These are phyloP conservation scores for Striga asiatica DNA, from an alignment of 257 asterid species.

Conservation along the genomic window DNA sequence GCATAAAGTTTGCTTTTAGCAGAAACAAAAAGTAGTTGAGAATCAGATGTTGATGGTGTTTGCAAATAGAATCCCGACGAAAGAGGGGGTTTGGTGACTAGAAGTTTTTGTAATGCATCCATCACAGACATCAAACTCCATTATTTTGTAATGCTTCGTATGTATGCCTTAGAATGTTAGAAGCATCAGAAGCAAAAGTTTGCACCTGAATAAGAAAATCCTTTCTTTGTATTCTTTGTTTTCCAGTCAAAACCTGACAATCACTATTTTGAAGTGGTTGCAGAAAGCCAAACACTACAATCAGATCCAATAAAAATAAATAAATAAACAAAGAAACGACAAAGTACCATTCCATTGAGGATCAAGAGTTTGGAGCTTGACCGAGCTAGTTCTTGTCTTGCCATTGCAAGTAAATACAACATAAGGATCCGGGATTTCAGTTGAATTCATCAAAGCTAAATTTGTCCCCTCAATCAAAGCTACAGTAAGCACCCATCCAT, in stretches of 20 bases:
- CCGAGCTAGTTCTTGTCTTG: constrained; percentile 86
- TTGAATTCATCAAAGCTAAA: constrained; percentile 38
- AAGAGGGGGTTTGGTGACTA: not conserved
- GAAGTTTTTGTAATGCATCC: too few species aligned
- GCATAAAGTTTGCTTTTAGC: not conserved
- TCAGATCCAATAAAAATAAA: not conserved
- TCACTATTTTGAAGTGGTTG: not conserved
- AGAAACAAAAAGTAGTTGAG: not conserved
- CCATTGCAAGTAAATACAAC: constrained; percentile 88
- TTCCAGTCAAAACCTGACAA: not conserved
- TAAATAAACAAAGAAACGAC: not conserved
- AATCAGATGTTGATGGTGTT: not conserved
- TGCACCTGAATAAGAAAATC: not conserved
- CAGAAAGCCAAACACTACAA: not conserved
- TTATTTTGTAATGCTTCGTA: too few species aligned
- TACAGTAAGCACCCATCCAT: constrained; percentile 89
- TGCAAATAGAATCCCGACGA: not conserved
- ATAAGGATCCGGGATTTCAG: constrained; percentile 62
- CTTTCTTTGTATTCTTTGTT: not conserved
- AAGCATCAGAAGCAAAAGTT: not conserved
- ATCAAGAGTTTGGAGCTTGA: constrained; percentile 69
- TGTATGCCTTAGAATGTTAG: too few species aligned
- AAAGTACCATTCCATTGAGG: constrained; percentile 81
- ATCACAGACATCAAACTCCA: too few species aligned
- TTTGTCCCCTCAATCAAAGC: constrained; percentile 67